Percentiles rank a stretch among this genome's conserved stretches.
Evolutionary conservation across 305 asterid species (phyloP).

Genomic region (Fraxinus nigra): DNA sequence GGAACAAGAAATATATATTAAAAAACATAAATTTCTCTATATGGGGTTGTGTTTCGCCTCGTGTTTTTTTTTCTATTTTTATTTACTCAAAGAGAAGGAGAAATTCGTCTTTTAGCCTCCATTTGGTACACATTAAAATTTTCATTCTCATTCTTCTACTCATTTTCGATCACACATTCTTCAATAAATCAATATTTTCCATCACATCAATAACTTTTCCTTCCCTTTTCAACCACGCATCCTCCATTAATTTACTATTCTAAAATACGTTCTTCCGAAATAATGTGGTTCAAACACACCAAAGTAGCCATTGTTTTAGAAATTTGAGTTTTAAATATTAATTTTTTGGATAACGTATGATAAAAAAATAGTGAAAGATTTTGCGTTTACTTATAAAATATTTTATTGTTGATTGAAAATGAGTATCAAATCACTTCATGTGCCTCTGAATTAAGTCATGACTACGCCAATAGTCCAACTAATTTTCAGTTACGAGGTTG

Average conservation of each 20-base stretch:
- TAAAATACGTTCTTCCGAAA: too few relatives aligned
- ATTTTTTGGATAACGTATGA: background rate
- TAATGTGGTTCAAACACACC: too few relatives aligned
- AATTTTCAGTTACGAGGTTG: background rate
- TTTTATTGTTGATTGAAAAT: too few relatives aligned
- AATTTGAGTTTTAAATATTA: too few relatives aligned
- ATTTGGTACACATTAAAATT: too few relatives aligned
- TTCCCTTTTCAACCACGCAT: too few relatives aligned
- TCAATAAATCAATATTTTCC: too few relatives aligned
- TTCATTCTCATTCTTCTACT: too few relatives aligned
- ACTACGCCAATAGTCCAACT: background rate
- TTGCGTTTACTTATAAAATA: background rate
- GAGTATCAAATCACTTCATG: too few relatives aligned
- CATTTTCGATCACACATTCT: too few relatives aligned
- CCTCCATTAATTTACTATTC: too few relatives aligned
- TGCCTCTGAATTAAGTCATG: background rate
- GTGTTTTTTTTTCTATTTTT: background rate
- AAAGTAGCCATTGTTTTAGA: background rate
- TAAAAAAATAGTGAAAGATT: background rate
- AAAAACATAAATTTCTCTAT: background rate
- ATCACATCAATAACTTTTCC: too few relatives aligned
- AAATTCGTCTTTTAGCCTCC: background rate
- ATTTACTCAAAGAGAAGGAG: background rate
- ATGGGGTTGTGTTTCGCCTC: background rate
- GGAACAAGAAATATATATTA: background rate